These are phyloP conservation scores for Comarum palustre DNA, from an alignment of 306 rosid species.

Conservation along the genomic window DNA sequence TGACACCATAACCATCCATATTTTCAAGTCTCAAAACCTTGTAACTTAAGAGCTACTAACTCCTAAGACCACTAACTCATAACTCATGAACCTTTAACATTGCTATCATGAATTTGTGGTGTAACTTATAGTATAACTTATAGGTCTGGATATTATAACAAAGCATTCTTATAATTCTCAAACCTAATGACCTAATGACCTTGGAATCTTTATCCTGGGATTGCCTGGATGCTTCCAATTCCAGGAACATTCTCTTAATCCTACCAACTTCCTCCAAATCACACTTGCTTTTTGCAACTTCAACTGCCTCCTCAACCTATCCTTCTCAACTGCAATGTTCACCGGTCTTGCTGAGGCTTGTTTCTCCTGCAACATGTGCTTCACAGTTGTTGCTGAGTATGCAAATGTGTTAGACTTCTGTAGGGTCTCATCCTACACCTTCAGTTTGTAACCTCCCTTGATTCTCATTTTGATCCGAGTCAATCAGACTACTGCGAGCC, in stretches of 20 bases:
- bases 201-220: conserved; percentile 37
- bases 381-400: conserved; percentile 58
- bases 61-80: too few relatives aligned
- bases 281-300: conserved; percentile 39
- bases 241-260: conserved; percentile 40
- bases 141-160: too few relatives aligned
- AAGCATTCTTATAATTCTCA: conserved; percentile 54
- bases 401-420: conserved; percentile 40
- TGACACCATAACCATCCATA: too few relatives aligned
- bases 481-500: conserved; percentile 20
- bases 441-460: conserved; percentile 38
- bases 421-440: conserved; percentile 49
- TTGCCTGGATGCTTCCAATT: conserved; percentile 45
- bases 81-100: too few relatives aligned
- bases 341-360: conserved; percentile 46
- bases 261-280: conserved; percentile 40
- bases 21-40: too few relatives aligned
- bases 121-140: too few relatives aligned
- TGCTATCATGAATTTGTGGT: too few relatives aligned
- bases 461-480: conserved; percentile 47
- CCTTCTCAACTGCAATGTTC: conserved; percentile 65
- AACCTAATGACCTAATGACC: conserved; percentile 44
- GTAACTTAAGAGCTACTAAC: too few relatives aligned
- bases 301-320: conserved; percentile 42
- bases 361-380: conserved; percentile 63